Conservation (phyloP, 495 filamentous ascomycete genomes). For the Baudoinia panamericana region DNA sequence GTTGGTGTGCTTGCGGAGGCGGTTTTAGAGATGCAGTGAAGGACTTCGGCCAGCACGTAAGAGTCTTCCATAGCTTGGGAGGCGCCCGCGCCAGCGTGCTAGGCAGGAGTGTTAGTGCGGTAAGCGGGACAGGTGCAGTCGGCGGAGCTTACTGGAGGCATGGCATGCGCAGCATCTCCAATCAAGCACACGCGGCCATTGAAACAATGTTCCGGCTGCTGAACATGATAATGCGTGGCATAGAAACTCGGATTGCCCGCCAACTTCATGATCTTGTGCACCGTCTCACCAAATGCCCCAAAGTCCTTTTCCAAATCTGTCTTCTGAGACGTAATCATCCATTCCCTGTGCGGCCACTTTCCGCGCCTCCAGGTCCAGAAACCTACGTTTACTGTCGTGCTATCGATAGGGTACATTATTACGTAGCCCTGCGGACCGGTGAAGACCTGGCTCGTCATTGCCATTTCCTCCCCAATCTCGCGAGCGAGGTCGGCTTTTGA, state of each 20-base stretch:
- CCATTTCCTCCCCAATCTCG: conserved; percentile 6
- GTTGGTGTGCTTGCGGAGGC: neutral
- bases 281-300: conserved; percentile 4
- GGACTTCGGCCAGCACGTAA: conserved; percentile 20
- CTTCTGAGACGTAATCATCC: conserved; percentile 6
- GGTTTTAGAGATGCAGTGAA: neutral
- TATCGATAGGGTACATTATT: conserved; percentile 17
- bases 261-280: conserved; percentile 11
- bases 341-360: conserved; percentile 6
- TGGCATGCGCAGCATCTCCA: conserved; percentile 19
- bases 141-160: conserved; percentile 12
- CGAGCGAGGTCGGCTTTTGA: conserved; percentile 2
- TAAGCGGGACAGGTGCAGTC: too few species aligned
- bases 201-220: conserved; percentile 1
- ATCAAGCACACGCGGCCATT: conserved; percentile 11
- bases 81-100: conserved; percentile 18
- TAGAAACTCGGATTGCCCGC: conserved; percentile 3
- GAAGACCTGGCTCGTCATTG: conserved; percentile 6
- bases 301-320: conserved; percentile 8
- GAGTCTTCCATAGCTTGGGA: conserved; percentile 26
- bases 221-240: conserved; percentile 7
- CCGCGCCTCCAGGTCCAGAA: conserved; percentile 5
- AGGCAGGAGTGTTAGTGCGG: neutral
- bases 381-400: conserved; percentile 14
- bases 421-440: conserved; percentile 11